phyloP scores from a whole-genome alignment of 768 basidiomycete species.

The Naematelia aurantialba region DNA sequence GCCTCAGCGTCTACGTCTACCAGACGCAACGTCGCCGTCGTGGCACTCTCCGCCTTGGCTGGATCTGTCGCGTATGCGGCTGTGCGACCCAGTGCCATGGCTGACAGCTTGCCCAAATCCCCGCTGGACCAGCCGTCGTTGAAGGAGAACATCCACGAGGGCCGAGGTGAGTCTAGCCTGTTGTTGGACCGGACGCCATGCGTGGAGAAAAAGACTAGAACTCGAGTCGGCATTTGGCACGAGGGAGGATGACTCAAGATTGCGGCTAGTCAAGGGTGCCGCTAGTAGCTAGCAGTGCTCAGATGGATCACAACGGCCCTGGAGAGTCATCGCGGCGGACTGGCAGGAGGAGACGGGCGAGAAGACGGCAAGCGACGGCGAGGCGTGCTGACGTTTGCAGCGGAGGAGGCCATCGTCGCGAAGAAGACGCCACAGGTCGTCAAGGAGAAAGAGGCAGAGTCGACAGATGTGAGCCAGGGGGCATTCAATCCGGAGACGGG shows the following conservation, averaged over 20 bases:
- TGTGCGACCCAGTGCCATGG: conserved; percentile 7
- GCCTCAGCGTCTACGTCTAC: too few relatives aligned
- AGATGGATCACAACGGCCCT: too few relatives aligned
- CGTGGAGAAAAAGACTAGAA: too few relatives aligned
- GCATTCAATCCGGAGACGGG: conserved; percentile 96
- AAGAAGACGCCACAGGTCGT: conserved; percentile 10
- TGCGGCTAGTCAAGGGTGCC: too few relatives aligned
- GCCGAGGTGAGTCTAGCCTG: conserved; percentile 8
- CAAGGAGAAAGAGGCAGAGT: conserved; percentile 28
- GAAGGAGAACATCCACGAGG: conserved; percentile 27
- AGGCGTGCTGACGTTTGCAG: background rate
- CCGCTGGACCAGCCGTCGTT: conserved; percentile 1
- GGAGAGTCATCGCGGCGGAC: too few relatives aligned
- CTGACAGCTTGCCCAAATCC: background rate
- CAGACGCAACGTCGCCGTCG: conserved; percentile 7
- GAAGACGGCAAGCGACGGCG: too few relatives aligned
- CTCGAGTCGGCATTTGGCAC: too few relatives aligned
- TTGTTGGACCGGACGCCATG: too few relatives aligned
- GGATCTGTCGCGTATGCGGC: conserved; percentile 9
- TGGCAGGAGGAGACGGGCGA: too few relatives aligned
- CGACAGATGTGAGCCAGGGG: conserved; percentile 46
- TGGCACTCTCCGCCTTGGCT: conserved; percentile 10
- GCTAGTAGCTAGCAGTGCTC: too few relatives aligned
- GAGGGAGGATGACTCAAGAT: too few relatives aligned
- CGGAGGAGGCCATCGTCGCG: background rate